Percentiles rank a stretch among this genome's conserved stretches.
Conservation (phyloP, 2,329 filamentous ascomycete genomes). For the Alternaria longipes region DNA sequence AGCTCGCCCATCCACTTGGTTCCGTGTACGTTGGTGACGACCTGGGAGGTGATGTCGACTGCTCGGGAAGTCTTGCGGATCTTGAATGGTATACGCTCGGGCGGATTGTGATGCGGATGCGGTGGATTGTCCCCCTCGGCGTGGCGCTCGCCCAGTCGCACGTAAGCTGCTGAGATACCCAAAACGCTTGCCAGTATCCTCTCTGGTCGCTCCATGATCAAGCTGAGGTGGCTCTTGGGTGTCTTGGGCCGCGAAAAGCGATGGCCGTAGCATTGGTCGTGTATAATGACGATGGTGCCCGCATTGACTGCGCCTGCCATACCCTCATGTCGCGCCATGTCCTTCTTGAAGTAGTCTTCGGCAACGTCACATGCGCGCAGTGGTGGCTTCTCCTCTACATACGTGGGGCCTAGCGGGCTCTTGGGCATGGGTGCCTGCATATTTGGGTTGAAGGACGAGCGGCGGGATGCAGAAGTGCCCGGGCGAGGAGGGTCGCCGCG, state of each 20-base stretch:
- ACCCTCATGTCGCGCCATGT: slow-evolving; percentile 70
- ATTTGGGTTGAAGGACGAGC: slow-evolving; percentile 56
- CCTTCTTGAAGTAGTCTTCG: slow-evolving; percentile 72
- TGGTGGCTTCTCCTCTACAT: slow-evolving; percentile 51
- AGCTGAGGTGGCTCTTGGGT: slow-evolving; percentile 73
- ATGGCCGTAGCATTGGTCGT: slow-evolving; percentile 95
- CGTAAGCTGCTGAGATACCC: slow-evolving; percentile 86
- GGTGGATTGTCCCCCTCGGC: slow-evolving; percentile 74
- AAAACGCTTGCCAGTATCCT: slow-evolving; percentile 83
- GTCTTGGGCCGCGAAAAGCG: slow-evolving; percentile 85
- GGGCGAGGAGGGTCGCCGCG: slow-evolving; percentile 46
- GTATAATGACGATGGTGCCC: slow-evolving; percentile 82
- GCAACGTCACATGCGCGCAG: slow-evolving; percentile 69
- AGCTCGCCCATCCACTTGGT: slow-evolving; percentile 93
- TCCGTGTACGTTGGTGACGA: slow-evolving; percentile 91
- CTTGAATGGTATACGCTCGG: slow-evolving; percentile 76
- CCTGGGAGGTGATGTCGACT: slow-evolving; percentile 75
- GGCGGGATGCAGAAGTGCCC: slow-evolving; percentile 51
- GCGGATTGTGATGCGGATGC: slow-evolving; percentile 67
- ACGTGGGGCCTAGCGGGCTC: slow-evolving; percentile 50
- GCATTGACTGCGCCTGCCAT: slow-evolving; percentile 47
- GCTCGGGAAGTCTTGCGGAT: slow-evolving; percentile 82
- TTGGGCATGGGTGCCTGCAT: slow-evolving; percentile 52
- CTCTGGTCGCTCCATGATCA: slow-evolving; percentile 94
- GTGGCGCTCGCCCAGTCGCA: slow-evolving; percentile 85